Conservation (phyloP, 768 basidiomycete genomes). For the Lactarius evosmus region DNA sequence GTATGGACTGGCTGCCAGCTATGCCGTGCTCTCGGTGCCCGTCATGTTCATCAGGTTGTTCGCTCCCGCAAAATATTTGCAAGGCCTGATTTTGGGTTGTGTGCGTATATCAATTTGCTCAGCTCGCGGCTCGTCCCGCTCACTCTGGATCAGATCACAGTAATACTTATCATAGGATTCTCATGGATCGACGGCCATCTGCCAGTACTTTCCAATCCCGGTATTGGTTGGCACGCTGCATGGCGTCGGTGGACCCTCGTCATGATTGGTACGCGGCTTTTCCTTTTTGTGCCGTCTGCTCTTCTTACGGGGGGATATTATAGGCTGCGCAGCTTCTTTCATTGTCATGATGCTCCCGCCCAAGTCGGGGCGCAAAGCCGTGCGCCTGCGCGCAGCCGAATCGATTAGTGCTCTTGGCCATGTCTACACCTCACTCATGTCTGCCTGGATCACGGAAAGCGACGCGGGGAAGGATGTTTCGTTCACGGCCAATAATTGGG, state of each 20-base stretch:
- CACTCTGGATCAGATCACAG: constrained; percentile 38
- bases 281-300: background rate
- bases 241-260: constrained; percentile 53
- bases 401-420: constrained; percentile 41
- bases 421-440: constrained; percentile 44
- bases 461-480: constrained; percentile 18
- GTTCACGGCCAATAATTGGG: constrained; percentile 30
- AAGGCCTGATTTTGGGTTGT: constrained; percentile 38
- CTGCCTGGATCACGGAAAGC: constrained; percentile 38
- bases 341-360: constrained; percentile 55
- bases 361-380: constrained; percentile 46
- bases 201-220: constrained; percentile 44
- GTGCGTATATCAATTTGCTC: constrained; percentile 33
- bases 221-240: constrained; percentile 49
- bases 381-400: constrained; percentile 43
- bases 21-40: constrained; percentile 46
- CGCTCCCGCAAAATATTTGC: constrained; percentile 40
- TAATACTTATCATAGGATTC: constrained; percentile 51
- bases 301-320: background rate
- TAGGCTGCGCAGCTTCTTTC: constrained; percentile 50
- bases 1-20: constrained; percentile 50
- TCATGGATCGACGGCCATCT: constrained; percentile 56
- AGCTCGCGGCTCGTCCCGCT: background rate
- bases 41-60: constrained; percentile 49
- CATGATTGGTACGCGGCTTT: constrained; percentile 41